A percentile compares a stretch with the other conserved stretches of the same genome.
Evolutionary conservation across 768 basidiomycete species (phyloP).

Genomic region (Pisolithus orientalis): DNA sequence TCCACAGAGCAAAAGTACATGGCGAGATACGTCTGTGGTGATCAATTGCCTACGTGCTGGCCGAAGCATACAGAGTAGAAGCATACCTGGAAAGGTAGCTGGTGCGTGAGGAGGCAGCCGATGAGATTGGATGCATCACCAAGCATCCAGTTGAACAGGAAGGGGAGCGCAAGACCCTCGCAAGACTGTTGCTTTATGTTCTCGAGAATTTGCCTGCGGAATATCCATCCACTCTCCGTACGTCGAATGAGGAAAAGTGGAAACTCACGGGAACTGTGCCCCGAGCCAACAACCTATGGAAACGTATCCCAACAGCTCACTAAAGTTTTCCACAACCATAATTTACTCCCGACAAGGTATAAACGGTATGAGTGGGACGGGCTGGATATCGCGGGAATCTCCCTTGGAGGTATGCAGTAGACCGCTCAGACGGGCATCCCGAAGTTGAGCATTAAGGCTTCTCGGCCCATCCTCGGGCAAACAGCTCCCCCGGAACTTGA

Average conservation of each 20-base stretch:
- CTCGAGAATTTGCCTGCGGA: slow-evolving; percentile 71
- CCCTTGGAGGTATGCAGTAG: no score
- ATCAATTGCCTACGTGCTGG: background rate
- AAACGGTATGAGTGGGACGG: background rate
- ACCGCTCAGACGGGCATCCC: no score
- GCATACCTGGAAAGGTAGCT: slow-evolving; percentile 89
- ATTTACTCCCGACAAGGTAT: background rate
- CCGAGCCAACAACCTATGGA: slow-evolving; percentile 80
- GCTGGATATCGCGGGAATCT: background rate
- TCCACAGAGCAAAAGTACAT: slow-evolving; percentile 88
- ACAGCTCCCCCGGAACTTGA: no score
- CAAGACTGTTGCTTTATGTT: slow-evolving; percentile 72
- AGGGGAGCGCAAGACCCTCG: slow-evolving; percentile 88
- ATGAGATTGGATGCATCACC: slow-evolving; percentile 95
- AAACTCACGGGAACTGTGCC: slow-evolving; percentile 81
- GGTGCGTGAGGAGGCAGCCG: slow-evolving; percentile 86
- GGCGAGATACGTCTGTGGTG: slow-evolving; percentile 78
- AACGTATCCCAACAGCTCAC: slow-evolving; percentile 61
- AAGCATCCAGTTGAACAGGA: slow-evolving; percentile 88
- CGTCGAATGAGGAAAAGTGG: slow-evolving; percentile 2
- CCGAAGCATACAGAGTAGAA: no score
- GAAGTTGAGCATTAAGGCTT: no score
- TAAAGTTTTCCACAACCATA: slow-evolving; percentile 31
- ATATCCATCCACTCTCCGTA: slow-evolving; percentile 4
- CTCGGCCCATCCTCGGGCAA: no score